These are phyloP conservation scores for Nitzschia inconspicua DNA, from an alignment of 108 stramenopile genomes.

Conservation along the genomic window DNA sequence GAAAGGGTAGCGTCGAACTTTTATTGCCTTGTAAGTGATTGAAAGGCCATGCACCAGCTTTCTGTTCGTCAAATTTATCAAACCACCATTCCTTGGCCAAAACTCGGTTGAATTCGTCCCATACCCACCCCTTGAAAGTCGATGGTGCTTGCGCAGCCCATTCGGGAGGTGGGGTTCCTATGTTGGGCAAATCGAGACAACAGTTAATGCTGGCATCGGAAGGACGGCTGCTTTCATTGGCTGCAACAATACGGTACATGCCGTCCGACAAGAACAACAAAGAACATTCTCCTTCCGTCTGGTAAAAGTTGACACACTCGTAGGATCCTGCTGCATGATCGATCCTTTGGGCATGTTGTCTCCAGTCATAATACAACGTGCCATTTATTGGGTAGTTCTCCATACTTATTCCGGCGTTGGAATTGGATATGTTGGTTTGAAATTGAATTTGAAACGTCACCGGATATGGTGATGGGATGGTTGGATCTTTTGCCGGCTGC, in stretches of 20 bases:
- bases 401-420: background rate
- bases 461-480: conserved; percentile 9
- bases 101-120: background rate
- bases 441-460: conserved; percentile 9
- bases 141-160: conserved; percentile 9
- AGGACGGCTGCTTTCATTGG: background rate
- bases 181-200: conserved; percentile 15
- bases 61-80: conserved; percentile 4
- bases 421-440: conserved; percentile 9
- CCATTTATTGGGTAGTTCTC: conserved; percentile 1
- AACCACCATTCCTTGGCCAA: conserved; percentile 11
- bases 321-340: conserved; percentile 20
- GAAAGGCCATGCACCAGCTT: background rate
- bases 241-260: conserved; percentile 8
- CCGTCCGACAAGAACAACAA: conserved; percentile 5
- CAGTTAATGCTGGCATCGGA: background rate
- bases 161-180: conserved; percentile 12
- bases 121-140: conserved; percentile 12
- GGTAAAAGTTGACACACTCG: conserved; percentile 16
- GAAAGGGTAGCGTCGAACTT: no score
- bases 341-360: conserved; percentile 5
- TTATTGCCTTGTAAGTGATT: background rate
- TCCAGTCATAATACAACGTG: conserved; percentile 18
- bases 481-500: no score
- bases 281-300: background rate